Percentiles rank a stretch among this genome's conserved stretches.
These are phyloP conservation scores for Debaryomyces fabryi DNA, from an alignment of 1,139 yeast species.

Conservation along the genomic window DNA sequence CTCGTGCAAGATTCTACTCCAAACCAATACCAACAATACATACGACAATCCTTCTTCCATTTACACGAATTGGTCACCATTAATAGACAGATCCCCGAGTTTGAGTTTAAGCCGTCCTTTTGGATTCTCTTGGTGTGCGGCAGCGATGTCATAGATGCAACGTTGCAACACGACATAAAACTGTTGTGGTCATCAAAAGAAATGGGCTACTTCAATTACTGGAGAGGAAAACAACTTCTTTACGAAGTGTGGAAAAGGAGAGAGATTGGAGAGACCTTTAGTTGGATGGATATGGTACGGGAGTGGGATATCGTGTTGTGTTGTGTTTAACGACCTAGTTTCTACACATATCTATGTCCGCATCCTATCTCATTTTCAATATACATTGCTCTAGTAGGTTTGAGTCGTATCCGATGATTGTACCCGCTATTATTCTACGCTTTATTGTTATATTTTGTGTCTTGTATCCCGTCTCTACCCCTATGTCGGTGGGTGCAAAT, in stretches of 20 bases:
- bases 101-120: conserved; percentile 37
- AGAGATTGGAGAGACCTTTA: conserved; percentile 41
- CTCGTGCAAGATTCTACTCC: conserved; percentile 45
- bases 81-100: conserved; percentile 11
- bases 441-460: too few relatives aligned
- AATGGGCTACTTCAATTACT: conserved; percentile 37
- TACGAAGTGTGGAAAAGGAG: conserved; percentile 55
- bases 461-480: not conserved
- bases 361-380: not conserved
- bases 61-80: conserved; percentile 31
- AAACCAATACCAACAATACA: conserved; percentile 33
- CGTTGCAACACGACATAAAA: conserved; percentile 26
- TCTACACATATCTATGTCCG: not conserved
- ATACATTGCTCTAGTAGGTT: not conserved
- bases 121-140: conserved; percentile 56
- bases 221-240: conserved; percentile 58
- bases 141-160: conserved; percentile 30
- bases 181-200: conserved; percentile 32
- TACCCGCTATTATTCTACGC: not conserved
- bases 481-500: not conserved
- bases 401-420: too few relatives aligned
- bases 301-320: conserved; percentile 54
- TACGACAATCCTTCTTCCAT: conserved; percentile 32
- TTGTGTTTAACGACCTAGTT: conserved; percentile 25
- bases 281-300: conserved; percentile 57